Conservation (phyloP, 306 rosid species). For the Sindora glabra region DNA sequence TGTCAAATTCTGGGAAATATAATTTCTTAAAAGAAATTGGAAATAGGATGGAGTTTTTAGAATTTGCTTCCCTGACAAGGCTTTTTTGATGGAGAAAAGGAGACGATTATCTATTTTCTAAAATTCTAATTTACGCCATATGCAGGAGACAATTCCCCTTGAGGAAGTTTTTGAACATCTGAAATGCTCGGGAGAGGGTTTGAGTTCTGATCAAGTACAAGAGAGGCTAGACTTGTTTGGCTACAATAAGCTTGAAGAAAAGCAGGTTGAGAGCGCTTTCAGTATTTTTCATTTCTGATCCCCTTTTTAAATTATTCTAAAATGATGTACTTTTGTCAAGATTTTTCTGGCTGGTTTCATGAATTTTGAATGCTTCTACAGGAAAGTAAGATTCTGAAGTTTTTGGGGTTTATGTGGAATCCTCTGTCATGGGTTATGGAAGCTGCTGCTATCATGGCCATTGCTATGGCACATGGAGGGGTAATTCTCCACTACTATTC, state of each 20-base stretch:
- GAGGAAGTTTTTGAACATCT: slow-evolving; percentile 65
- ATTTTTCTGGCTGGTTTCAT: neutral
- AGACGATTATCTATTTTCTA: neutral
- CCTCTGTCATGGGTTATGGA: slow-evolving; percentile 91
- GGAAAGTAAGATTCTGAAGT: slow-evolving; percentile 62
- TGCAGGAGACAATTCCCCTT: slow-evolving; percentile 59
- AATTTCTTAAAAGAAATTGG: neutral
- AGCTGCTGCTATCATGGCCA: slow-evolving; percentile 76
- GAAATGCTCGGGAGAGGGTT: slow-evolving; percentile 49
- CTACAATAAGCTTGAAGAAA: slow-evolving; percentile 68
- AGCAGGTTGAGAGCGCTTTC: slow-evolving; percentile 37
- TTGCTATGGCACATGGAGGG: slow-evolving; percentile 59
- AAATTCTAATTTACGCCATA: slow-evolving; percentile 16
- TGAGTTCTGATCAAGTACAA: slow-evolving; percentile 44
- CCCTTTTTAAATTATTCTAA: neutral
- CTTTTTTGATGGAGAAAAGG: neutral
- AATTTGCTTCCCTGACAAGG: too few relatives aligned
- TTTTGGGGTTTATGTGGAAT: slow-evolving; percentile 84
- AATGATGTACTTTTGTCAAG: neutral
- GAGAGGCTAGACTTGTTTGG: slow-evolving; percentile 56
- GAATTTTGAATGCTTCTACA: slow-evolving; percentile 1
- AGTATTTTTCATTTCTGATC: neutral
- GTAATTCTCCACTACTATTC: slow-evolving; percentile 20
- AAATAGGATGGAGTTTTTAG: neutral
- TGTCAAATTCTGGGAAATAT: neutral